Percentiles rank a stretch among this genome's conserved stretches.
Conservation (phyloP, 352 stramenopile genomes). For the Aphanomyces invadans region DNA sequence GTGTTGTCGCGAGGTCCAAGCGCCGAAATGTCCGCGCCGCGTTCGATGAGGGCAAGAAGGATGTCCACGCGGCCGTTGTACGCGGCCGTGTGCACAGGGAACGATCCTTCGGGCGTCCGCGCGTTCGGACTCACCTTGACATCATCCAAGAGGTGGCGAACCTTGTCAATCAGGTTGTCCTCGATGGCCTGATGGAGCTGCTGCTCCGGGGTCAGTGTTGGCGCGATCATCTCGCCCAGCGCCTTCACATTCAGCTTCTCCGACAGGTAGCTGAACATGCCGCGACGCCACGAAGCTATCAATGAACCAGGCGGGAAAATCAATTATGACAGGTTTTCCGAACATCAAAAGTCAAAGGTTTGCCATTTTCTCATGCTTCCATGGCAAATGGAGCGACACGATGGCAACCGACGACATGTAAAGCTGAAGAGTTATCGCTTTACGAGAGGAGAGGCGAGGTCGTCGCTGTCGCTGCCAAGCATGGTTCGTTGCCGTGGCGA, state of each 20-base stretch:
- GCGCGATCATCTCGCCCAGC: constrained; percentile 78
- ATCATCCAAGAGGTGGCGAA: constrained; percentile 61
- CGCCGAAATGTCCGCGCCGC: constrained; percentile 62
- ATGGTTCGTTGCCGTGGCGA: not conserved
- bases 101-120: constrained; percentile 62
- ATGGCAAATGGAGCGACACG: no score
- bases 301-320: not conserved
- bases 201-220: constrained; percentile 79
- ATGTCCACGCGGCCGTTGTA: constrained; percentile 74
- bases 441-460: not conserved
- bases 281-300: not conserved
- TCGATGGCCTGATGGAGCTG: constrained; percentile 76
- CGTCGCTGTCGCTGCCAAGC: not conserved
- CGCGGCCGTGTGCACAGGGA: constrained; percentile 76
- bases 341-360: not conserved
- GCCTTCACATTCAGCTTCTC: constrained; percentile 88
- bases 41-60: constrained; percentile 60
- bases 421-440: no score
- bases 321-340: not conserved
- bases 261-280: constrained; percentile 85
- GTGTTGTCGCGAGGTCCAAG: constrained; percentile 61
- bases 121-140: constrained; percentile 56
- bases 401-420: no score
- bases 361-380: no score
- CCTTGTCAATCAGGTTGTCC: constrained; percentile 61